phyloP scores from a whole-genome alignment of 345 rosid genomes.

The Draba incana region DNA sequence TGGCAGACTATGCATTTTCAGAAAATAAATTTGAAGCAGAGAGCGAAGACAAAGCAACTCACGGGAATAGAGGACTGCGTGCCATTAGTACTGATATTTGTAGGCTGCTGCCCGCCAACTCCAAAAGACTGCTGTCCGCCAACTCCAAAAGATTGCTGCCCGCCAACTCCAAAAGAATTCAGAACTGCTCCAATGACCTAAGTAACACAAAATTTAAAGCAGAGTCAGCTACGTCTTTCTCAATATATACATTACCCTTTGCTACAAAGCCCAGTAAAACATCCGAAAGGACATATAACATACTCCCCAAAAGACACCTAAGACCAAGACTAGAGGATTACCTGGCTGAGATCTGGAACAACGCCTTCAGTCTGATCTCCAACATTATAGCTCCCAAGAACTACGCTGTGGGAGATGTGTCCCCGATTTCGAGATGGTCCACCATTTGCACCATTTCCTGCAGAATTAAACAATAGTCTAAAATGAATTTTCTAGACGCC shows the following conservation, averaged over 20 bases:
- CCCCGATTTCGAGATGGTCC: constrained; percentile 64
- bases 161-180: constrained; percentile 77
- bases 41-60: constrained; percentile 34
- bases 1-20: neutral
- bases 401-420: constrained; percentile 82
- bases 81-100: constrained; percentile 43
- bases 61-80: constrained; percentile 58
- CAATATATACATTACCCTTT: neutral
- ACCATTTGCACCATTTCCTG: constrained; percentile 63
- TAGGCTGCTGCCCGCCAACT: constrained; percentile 59
- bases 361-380: constrained; percentile 79
- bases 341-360: constrained; percentile 70
- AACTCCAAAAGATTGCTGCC: constrained; percentile 73
- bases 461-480: constrained; percentile 24
- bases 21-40: neutral
- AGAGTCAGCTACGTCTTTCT: constrained; percentile 10
- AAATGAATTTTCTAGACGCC: neutral
- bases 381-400: constrained; percentile 81
- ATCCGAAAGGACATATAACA: constrained; percentile 3
- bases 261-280: constrained; percentile 24
- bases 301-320: constrained; percentile 6
- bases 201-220: constrained; percentile 7
- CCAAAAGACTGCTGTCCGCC: constrained; percentile 53
- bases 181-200: constrained; percentile 91
- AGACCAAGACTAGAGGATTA: constrained; percentile 35